phyloP scores from a whole-genome alignment of 2,329 filamentous ascomycete genomes.

The Ceratocystis alfenasii region DNA sequence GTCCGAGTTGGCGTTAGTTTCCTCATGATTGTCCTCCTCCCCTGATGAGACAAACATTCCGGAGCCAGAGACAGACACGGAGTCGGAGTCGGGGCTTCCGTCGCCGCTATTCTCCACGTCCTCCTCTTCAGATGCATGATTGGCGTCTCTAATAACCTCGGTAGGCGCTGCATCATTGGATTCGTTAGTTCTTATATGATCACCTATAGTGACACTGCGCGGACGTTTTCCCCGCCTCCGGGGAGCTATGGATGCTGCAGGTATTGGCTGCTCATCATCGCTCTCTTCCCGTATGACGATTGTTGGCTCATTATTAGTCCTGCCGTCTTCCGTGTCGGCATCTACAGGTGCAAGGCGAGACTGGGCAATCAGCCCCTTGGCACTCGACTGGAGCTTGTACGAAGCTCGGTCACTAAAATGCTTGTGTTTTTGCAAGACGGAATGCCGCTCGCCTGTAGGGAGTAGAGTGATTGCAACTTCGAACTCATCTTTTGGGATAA shows the following conservation, averaged over 20 bases:
- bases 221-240: conserved; percentile 5
- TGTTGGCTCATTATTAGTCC: neutral
- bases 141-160: neutral
- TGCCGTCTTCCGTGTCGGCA: neutral
- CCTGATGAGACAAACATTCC: conserved; percentile 17
- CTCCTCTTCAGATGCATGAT: neutral
- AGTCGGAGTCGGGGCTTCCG: no score
- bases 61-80: neutral
- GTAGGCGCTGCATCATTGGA: neutral
- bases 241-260: conserved; percentile 29
- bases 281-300: conserved; percentile 25
- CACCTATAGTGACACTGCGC: neutral
- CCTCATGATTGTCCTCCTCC: conserved; percentile 16
- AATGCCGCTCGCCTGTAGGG: conserved; percentile 72
- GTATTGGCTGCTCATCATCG: conserved; percentile 27
- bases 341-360: conserved; percentile 18
- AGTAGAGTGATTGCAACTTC: conserved; percentile 91
- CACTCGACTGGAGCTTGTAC: conserved; percentile 26
- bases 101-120: neutral
- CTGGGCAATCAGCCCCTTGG: conserved; percentile 17
- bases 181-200: neutral
- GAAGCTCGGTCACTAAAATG: conserved; percentile 39
- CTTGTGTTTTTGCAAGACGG: conserved; percentile 76
- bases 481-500: conserved; percentile 64
- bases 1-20: conserved; percentile 27